Conservation (phyloP, 257 asterid species). For the Gynochthodes officinalis region DNA sequence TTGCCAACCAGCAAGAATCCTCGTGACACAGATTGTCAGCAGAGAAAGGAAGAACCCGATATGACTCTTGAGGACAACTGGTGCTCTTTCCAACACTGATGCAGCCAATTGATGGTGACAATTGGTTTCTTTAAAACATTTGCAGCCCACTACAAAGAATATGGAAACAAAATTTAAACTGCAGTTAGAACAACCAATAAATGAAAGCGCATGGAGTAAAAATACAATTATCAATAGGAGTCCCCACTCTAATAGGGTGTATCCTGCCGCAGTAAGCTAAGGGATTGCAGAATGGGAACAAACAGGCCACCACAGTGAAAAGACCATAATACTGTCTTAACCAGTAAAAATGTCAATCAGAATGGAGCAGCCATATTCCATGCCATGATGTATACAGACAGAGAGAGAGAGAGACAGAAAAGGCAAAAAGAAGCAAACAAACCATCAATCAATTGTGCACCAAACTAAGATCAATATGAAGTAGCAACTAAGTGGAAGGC, state of each 20-base stretch:
- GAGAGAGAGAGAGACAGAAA: background rate
- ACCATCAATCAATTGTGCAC: background rate
- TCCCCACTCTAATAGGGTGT: background rate
- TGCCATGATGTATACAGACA: background rate
- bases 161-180: constrained; percentile 14
- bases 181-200: constrained; percentile 17
- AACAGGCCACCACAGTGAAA: background rate
- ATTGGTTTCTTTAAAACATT: constrained; percentile 71
- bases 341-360: background rate
- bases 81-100: constrained; percentile 98
- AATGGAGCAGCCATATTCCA: background rate
- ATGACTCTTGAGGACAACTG: constrained; percentile 83
- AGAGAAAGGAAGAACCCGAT: constrained; percentile 79
- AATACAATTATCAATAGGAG: background rate
- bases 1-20: constrained; percentile 71
- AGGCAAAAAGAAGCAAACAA: background rate
- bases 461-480: background rate
- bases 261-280: background rate
- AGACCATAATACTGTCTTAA: background rate
- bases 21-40: constrained; percentile 82
- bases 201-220: constrained; percentile 10
- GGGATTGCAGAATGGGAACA: background rate
- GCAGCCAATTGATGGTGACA: constrained; percentile 77
- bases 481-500: background rate
- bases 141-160: constrained; percentile 73